Evolutionary conservation across 2,329 filamentous ascomycete species (phyloP), one percentile per base, ranked within the genome.

Genomic region (Huntiella decipiens): DNA sequence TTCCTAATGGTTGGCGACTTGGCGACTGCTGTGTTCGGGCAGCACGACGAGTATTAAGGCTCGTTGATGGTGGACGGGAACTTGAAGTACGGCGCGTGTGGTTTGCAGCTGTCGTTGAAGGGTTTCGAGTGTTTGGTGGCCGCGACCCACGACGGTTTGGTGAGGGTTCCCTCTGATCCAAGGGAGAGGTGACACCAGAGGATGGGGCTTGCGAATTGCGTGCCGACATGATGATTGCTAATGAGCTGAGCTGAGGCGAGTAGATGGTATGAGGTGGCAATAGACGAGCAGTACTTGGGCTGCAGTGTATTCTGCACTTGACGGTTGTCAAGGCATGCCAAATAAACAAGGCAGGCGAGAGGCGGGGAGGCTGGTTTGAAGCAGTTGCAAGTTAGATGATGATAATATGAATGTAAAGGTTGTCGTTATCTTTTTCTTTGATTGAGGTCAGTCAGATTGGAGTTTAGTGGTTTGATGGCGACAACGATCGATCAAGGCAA

Each of bases 71-170:
- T 12, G 43, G 33, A 7, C 32, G 8, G 8, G 35, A 44, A 13
- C 34, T 41, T 34, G 43, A 82, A 57, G 73, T 76, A 58, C 77
- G 79, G 55, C 77, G 74, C 49, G 78, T 76, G 54, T 71, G 66
- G 43, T 66, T 66, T 45, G 59, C 59, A 51, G 39, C 22, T 31
- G 39, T 19, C 39, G 39, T 54, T 56, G 46, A 52, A 61, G 51
- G 58, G 58, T 51, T 54, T 54, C 57, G 42, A 43, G 56, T 56
- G 4, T 61, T 61, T 13, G 60, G 54, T 34, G 59, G 56, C 54
- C 57, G 61, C 53, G 54, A 57, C 34, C 54, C 53, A 28, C 63
- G 62, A 43, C 66, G 60, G 42, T 60, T 60, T 12, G 68, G 68
- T 10, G 69, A 73, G 13, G 65, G 57, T 47, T 72, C 68, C 54